These are phyloP conservation scores for Colletotrichum caudatum DNA, from an alignment of 2,329 filamentous ascomycete species.

Conservation along the genomic window DNA sequence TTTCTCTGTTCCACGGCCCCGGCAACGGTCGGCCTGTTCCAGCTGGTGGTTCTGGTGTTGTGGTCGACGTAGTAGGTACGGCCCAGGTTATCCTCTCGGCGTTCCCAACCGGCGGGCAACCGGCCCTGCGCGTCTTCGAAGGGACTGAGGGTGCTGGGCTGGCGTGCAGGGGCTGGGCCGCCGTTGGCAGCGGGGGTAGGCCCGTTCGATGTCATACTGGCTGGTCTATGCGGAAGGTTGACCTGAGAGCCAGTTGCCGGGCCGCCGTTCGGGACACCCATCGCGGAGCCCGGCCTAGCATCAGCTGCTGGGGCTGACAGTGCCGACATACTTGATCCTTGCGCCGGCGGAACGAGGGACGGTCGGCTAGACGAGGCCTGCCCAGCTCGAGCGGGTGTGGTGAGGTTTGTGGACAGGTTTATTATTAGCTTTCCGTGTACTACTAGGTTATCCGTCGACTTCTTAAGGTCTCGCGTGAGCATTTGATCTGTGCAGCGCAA, in stretches of 20 bases:
- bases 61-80: slow-evolving; percentile 99
- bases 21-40: slow-evolving; percentile 87
- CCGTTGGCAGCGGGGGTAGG: slow-evolving; percentile 51
- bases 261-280: slow-evolving; percentile 63
- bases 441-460: slow-evolving; percentile 97
- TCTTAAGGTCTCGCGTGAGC: slow-evolving; percentile 96
- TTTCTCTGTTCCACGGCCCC: slow-evolving; percentile 81
- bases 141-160: slow-evolving; percentile 74
- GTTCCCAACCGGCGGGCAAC: slow-evolving; percentile 93
- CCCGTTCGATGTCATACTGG: slow-evolving; percentile 56
- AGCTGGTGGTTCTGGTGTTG: slow-evolving; percentile 95
- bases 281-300: slow-evolving; percentile 65
- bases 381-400: slow-evolving; percentile 71
- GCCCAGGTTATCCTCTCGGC: slow-evolving; percentile 92
- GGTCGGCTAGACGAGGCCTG: slow-evolving; percentile 60
- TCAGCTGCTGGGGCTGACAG: slow-evolving; percentile 58
- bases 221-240: slow-evolving; percentile 60
- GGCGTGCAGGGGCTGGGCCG: slow-evolving; percentile 48
- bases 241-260: slow-evolving; percentile 55
- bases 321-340: slow-evolving; percentile 58
- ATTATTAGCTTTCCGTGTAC: slow-evolving; percentile 98
- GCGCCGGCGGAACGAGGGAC: slow-evolving; percentile 57
- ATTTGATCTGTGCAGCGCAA: slow-evolving; percentile 82
- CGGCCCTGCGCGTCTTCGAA: slow-evolving; percentile 97
- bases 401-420: slow-evolving; percentile 92